phyloP scores from a whole-genome alignment of 208 protist species.

The Trypanosoma boissoni region DNA sequence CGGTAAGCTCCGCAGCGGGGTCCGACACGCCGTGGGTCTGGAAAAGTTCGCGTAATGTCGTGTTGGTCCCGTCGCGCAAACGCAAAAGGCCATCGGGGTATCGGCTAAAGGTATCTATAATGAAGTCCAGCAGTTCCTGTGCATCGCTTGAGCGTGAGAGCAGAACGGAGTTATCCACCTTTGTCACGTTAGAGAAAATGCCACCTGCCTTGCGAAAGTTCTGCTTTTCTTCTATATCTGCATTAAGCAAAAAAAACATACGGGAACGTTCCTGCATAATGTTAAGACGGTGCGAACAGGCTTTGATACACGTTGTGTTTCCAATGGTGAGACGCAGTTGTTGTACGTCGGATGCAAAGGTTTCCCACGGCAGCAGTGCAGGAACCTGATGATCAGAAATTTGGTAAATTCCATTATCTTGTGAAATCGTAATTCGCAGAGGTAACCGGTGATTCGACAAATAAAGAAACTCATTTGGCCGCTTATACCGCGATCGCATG shows the following conservation, averaged over 20 bases:
- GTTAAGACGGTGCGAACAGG: conserved; percentile 83
- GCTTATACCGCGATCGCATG: conserved; percentile 69
- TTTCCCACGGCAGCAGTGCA: conserved; percentile 44
- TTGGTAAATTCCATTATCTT: conserved; percentile 62
- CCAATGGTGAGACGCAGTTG: conserved; percentile 67
- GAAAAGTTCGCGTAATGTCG: conserved; percentile 79
- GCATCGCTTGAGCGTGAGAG: conserved; percentile 68
- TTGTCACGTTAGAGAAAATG: conserved; percentile 76
- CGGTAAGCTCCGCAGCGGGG: conserved; percentile 49
- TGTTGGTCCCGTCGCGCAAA: conserved; percentile 51
- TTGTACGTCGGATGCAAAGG: conserved; percentile 74
- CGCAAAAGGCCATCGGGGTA: conserved; percentile 49
- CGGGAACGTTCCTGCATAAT: conserved; percentile 92
- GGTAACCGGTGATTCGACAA: conserved; percentile 22
- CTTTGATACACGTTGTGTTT: conserved; percentile 65
- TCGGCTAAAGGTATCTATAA: conserved; percentile 67
- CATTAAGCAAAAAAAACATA: conserved; percentile 91
- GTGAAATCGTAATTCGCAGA: conserved; percentile 41
- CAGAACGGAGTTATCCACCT: conserved; percentile 82
- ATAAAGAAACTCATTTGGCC: conserved; percentile 2
- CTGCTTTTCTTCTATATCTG: conserved; percentile 81
- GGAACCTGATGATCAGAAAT: conserved; percentile 53
- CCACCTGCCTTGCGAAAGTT: conserved; percentile 76
- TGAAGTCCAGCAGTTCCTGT: conserved; percentile 78
- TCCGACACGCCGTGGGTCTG: conserved; percentile 48